Conservation (phyloP, 805 yeast species). For the Kregervanrija pseudodelftensis region DNA sequence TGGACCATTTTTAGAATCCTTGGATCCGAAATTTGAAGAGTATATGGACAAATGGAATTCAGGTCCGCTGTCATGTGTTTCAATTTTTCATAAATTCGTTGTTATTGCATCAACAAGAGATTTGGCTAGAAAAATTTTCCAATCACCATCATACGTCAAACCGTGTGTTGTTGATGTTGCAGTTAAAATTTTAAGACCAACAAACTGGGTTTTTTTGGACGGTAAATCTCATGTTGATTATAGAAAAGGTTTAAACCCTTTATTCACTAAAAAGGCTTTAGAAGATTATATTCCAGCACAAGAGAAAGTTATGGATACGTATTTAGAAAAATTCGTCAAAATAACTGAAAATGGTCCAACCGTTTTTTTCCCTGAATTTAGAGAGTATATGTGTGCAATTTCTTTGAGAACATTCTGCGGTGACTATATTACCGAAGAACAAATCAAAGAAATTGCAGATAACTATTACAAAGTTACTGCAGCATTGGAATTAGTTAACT, state of each 20-base stretch:
- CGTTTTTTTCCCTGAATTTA: constrained; percentile 84
- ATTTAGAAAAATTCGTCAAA: constrained; percentile 59
- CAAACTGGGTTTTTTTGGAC: constrained; percentile 96
- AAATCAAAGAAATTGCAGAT: constrained; percentile 82
- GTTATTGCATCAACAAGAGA: constrained; percentile 89
- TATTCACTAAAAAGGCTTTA: constrained; percentile 80
- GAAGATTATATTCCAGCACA: constrained; percentile 77
- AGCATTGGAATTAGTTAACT: constrained; percentile 93
- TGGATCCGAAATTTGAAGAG: constrained; percentile 94
- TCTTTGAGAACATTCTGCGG: constrained; percentile 95
- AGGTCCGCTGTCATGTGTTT: constrained; percentile 92
- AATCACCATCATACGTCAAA: constrained; percentile 80
- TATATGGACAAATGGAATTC: constrained; percentile 90
- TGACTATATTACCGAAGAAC: constrained; percentile 85
- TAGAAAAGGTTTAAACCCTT: constrained; percentile 81
- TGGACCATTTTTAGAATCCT: constrained; percentile 90
- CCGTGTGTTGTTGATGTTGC: constrained; percentile 99
- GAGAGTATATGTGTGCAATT: constrained; percentile 93
- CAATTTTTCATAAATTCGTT: constrained; percentile 96
- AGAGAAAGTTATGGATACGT: constrained; percentile 78
- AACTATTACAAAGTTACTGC: constrained; percentile 90
- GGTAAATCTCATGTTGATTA: constrained; percentile 95
- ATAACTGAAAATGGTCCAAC: constrained; percentile 52
- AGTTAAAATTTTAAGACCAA: constrained; percentile 83
- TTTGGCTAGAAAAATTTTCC: constrained; percentile 77